Conservation (phyloP, 257 asterid species). For the Ilex asprella region DNA sequence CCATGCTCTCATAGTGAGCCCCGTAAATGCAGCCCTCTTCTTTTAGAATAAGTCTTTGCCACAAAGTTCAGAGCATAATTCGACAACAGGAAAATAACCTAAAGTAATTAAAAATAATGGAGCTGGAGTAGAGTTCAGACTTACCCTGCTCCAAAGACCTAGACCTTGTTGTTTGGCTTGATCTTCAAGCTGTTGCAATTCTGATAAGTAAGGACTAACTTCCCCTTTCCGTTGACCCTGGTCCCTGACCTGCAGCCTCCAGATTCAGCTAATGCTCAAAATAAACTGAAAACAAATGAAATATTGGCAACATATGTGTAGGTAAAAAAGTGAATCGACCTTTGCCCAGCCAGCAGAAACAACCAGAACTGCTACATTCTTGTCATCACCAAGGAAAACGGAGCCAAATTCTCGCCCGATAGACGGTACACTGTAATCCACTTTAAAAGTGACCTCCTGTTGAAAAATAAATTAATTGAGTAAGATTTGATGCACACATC, state of each 20-base stretch:
- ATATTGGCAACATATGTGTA: neutral
- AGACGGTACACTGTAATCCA: slow-evolving; percentile 81
- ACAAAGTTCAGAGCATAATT: too few relatives aligned
- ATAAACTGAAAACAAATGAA: slow-evolving; percentile 3
- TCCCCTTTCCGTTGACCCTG: slow-evolving; percentile 94
- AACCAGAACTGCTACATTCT: slow-evolving; percentile 70
- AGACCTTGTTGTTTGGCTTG: slow-evolving; percentile 87
- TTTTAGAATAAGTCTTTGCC: too few relatives aligned
- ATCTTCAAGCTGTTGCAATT: slow-evolving; percentile 67
- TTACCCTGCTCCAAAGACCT: slow-evolving; percentile 92
- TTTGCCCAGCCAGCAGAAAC: slow-evolving; percentile 97
- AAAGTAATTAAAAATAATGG: neutral
- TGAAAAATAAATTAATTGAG: slow-evolving; percentile 1
- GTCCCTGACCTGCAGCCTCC: slow-evolving; percentile 65
- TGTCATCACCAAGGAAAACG: slow-evolving; percentile 71
- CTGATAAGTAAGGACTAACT: slow-evolving; percentile 70
- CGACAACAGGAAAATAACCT: too few relatives aligned
- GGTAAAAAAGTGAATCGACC: slow-evolving; percentile 28
- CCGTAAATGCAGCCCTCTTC: too few relatives aligned
- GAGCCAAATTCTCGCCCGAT: slow-evolving; percentile 91
- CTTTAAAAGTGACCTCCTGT: slow-evolving; percentile 85
- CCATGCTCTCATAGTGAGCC: neutral
- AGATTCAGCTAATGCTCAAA: neutral
- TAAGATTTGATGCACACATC: neutral
- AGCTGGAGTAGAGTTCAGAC: slow-evolving; percentile 9